Conservation (phyloP, 306 rosid species). For the Vigna hirtella region DNA sequence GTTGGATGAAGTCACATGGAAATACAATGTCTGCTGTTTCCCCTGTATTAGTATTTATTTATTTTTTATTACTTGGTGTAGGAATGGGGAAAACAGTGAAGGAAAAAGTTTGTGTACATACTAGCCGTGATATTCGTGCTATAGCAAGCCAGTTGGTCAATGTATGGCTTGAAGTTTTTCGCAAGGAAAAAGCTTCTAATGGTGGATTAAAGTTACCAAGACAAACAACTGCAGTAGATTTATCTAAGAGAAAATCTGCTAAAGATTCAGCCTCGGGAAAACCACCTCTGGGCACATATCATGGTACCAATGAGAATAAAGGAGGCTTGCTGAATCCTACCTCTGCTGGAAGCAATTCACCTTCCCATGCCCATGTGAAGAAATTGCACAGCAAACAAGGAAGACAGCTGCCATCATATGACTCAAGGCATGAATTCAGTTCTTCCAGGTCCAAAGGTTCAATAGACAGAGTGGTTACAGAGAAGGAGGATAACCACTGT, state of each 20-base stretch:
- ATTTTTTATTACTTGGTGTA: slow-evolving; percentile 51
- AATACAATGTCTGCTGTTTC: slow-evolving; percentile 31
- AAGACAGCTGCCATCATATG: slow-evolving; percentile 57
- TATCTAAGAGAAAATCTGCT: slow-evolving; percentile 67
- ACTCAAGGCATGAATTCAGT: slow-evolving; percentile 65
- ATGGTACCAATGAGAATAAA: slow-evolving; percentile 64
- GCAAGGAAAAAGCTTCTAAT: slow-evolving; percentile 90
- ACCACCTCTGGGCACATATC: slow-evolving; percentile 80
- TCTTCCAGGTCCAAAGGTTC: slow-evolving; percentile 76
- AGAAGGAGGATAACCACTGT: slow-evolving; percentile 51
- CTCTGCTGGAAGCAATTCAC: slow-evolving; percentile 65
- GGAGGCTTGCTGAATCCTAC: slow-evolving; percentile 60
- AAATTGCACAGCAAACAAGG: slow-evolving; percentile 62
- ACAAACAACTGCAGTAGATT: slow-evolving; percentile 67
- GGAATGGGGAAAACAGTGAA: slow-evolving; percentile 98
- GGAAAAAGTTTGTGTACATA: slow-evolving; percentile 99
- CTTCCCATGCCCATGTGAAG: slow-evolving; percentile 55
- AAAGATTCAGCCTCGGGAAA: slow-evolving; percentile 79
- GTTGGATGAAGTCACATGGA: slow-evolving; percentile 26
- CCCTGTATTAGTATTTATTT: slow-evolving; percentile 36
- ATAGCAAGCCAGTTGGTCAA: slow-evolving; percentile 97
- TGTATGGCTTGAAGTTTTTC: slow-evolving; percentile 98
- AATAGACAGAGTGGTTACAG: slow-evolving; percentile 48
- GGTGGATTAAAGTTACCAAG: slow-evolving; percentile 78
- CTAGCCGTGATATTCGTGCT: slow-evolving; percentile 99